Evolutionary conservation across 192 early-diverging fungal species (phyloP), one percentile per base, ranked within the genome.

Genomic region (Rhizophagus sp.): DNA sequence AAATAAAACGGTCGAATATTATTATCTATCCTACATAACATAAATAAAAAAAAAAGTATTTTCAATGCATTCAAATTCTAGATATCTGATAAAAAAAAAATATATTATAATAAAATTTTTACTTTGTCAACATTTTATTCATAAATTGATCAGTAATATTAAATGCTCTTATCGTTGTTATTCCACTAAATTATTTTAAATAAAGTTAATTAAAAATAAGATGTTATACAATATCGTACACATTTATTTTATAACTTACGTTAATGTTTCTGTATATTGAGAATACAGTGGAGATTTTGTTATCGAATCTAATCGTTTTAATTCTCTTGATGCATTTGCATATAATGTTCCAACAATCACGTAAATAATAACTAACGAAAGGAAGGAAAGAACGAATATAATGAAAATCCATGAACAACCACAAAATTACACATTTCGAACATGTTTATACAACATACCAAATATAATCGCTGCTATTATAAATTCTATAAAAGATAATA

Each of bases 81-180:
- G 25, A 36, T 4, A 68, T 15, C 12, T 17, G 33, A 68, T 17
- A 13, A 7, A 34, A 34, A 68, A 34, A 30, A 30, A 30, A 30
- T 30, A 36, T 34, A 15, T 34, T 2, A 9, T 34, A 19, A 19
- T 34, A 68, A 17, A 68, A 68, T 36, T 19, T 36, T 33, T 57
- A 72, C 70, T 19, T 90, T 36, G 69, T 64, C 80, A 89, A 77
- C 33, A 92, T 91, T 65, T 91, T 88, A 34, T 83, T 78, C 41
- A 91, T 81, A 81, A 96, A 96, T 63, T 90, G 84, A 4, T 88
- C 82, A 79, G 95, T 85, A 19, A 85, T 87, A 10, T 93, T 92
- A 83, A 92, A 98, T 12, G 97, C 96, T 25, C 97, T 92, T 52
- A 98, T 95, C 7, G 93, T 94, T 41, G 92, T 83, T 52, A 93